Conservation (phyloP, 129 eudicot genomes). For the Centrapalus pauciflorus region DNA sequence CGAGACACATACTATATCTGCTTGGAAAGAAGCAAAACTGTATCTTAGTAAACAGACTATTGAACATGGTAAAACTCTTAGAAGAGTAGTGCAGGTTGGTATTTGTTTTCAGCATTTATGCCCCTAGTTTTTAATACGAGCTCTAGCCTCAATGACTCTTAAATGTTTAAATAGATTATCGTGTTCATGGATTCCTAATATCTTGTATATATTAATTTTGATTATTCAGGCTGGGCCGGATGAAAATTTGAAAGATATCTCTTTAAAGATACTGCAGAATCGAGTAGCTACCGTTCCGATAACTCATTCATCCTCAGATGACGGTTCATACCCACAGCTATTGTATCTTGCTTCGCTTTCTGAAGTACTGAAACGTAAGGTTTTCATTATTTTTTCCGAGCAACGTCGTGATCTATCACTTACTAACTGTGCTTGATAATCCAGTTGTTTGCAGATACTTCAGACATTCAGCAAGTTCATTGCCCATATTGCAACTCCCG, state of each 20-base stretch:
- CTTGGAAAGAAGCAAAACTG: slow-evolving; percentile 88
- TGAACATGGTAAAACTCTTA: slow-evolving; percentile 50
- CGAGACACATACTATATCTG: slow-evolving; percentile 90
- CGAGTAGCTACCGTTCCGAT: slow-evolving; percentile 74
- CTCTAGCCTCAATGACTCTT: slow-evolving; percentile 7
- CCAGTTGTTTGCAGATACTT: slow-evolving; percentile 89
- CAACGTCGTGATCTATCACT: not conserved
- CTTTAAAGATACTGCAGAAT: slow-evolving; percentile 60
- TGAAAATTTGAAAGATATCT: slow-evolving; percentile 70
- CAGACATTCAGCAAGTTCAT: slow-evolving; percentile 61
- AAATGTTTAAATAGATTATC: not conserved
- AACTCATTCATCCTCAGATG: slow-evolving; percentile 53
- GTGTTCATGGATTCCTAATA: not conserved
- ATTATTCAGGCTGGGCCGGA: slow-evolving; percentile 73
- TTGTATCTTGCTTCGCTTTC: slow-evolving; percentile 87
- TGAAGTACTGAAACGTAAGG: slow-evolving; percentile 65
- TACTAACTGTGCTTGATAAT: slow-evolving; percentile 24
- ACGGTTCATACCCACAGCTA: slow-evolving; percentile 79
- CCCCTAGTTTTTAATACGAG: not conserved
- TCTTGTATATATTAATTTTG: not conserved
- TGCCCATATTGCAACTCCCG: slow-evolving; percentile 80
- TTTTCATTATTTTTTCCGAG: not conserved
- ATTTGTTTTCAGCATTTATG: not conserved
- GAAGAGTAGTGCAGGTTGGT: slow-evolving; percentile 62
- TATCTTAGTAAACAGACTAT: slow-evolving; percentile 50